phyloP scores from a whole-genome alignment of 1,139 yeast species.

The Pichia sp. region DNA sequence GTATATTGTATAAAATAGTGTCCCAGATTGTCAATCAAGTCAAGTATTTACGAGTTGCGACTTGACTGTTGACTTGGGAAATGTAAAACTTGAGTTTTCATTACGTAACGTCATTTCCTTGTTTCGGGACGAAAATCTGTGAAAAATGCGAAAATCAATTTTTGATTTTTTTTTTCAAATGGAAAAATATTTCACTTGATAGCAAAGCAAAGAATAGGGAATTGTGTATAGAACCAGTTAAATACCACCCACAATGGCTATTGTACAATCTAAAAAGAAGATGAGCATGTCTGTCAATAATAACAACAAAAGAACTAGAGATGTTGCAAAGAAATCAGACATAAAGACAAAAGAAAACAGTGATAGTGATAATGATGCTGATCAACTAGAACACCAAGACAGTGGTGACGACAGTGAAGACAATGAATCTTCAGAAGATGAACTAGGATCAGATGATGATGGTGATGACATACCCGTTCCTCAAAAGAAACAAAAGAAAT shows the following conservation, averaged over 20 bases:
- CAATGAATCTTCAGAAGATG: not conserved
- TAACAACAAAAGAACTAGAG: conserved; percentile 11
- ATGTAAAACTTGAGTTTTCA: too few species aligned
- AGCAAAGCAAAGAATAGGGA: not conserved
- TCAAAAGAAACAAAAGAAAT: conserved; percentile 48
- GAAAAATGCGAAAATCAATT: too few species aligned
- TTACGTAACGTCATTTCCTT: too few species aligned
- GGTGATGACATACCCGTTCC: conserved; percentile 22
- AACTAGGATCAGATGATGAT: conserved; percentile 5
- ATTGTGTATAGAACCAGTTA: not conserved
- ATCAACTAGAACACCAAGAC: conserved; percentile 26
- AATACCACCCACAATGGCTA: not conserved
- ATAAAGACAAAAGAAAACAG: conserved; percentile 17
- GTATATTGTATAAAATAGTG: too few species aligned
- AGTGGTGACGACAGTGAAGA: conserved; percentile 13
- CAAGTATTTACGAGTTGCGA: too few species aligned
- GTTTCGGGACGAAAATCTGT: too few species aligned
- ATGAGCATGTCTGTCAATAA: not conserved
- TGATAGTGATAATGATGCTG: conserved; percentile 20
- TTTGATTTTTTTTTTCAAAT: not conserved
- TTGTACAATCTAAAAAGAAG: not conserved
- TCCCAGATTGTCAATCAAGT: too few species aligned
- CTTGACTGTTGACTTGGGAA: too few species aligned
- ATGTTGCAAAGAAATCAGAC: conserved; percentile 22
- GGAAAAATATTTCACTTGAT: not conserved